A percentile compares a stretch with the other conserved stretches of the same genome.
phyloP scores from a whole-genome alignment of 371 early-diverging fungal genomes.

The Ordospora pajunii region DNA sequence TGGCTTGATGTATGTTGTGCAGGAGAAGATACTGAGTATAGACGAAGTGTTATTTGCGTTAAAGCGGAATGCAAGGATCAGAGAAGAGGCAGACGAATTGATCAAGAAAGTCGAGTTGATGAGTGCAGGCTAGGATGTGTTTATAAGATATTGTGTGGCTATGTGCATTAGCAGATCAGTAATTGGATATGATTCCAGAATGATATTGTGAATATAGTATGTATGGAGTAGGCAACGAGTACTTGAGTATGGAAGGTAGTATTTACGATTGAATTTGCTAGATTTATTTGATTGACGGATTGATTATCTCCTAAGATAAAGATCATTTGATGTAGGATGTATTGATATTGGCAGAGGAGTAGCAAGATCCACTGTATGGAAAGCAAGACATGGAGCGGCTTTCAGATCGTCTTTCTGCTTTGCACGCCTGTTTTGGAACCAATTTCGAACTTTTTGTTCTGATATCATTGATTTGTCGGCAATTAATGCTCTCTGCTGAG shows the following conservation, averaged over 20 bases:
- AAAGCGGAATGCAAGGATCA: background rate
- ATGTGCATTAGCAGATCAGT: no score
- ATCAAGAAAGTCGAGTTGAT: background rate
- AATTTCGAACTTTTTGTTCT: slow-evolving; percentile 52
- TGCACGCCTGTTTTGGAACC: slow-evolving; percentile 61
- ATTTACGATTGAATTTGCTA: background rate
- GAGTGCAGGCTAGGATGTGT: background rate
- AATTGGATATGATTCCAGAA: no score
- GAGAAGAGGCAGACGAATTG: background rate
- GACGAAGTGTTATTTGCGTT: background rate
- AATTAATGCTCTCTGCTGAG: slow-evolving; percentile 36
- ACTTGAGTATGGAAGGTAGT: background rate
- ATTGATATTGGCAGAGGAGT: background rate
- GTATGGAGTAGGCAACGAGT: background rate
- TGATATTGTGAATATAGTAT: no score
- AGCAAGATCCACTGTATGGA: background rate
- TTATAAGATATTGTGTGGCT: no score
- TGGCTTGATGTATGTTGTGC: background rate
- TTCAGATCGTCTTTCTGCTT: slow-evolving; percentile 37
- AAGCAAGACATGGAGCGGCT: background rate
- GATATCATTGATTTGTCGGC: slow-evolving; percentile 25
- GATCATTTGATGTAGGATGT: slow-evolving; percentile 38
- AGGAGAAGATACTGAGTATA: background rate
- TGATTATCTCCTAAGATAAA: slow-evolving; percentile 10
- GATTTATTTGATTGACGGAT: no score